A percentile compares a stretch with the other conserved stretches of the same genome.
These are phyloP conservation scores for Colletotrichum orbiculare DNA, from an alignment of 2,329 filamentous ascomycete genomes.

Conservation along the genomic window DNA sequence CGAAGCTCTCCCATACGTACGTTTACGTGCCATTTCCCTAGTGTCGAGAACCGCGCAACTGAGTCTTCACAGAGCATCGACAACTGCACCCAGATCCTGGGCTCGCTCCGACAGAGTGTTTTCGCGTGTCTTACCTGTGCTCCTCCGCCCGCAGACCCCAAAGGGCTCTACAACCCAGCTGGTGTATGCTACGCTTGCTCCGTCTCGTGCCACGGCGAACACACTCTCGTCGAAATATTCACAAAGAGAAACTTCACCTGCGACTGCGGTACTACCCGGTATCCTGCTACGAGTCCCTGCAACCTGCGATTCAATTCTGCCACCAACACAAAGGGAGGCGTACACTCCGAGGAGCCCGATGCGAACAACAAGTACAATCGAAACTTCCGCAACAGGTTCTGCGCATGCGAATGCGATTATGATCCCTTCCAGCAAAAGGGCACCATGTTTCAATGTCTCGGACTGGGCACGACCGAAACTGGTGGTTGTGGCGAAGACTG, in stretches of 20 bases:
- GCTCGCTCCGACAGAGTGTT: slow-evolving; percentile 85
- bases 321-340: slow-evolving; percentile 80
- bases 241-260: slow-evolving; percentile 95
- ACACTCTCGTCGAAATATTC: slow-evolving; percentile 95
- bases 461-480: slow-evolving; percentile 80
- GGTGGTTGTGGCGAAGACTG: slow-evolving; percentile 97
- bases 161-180: slow-evolving; percentile 76
- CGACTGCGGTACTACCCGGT: slow-evolving; percentile 90
- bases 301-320: slow-evolving; percentile 76
- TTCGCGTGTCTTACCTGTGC: slow-evolving; percentile 97
- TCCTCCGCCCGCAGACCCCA: slow-evolving; percentile 73
- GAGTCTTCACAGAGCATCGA: slow-evolving; percentile 79
- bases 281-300: slow-evolving; percentile 78
- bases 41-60: neutral
- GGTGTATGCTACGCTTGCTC: slow-evolving; percentile 97
- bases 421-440: slow-evolving; percentile 90
- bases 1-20: slow-evolving; percentile 91
- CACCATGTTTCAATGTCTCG: slow-evolving; percentile 98
- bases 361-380: slow-evolving; percentile 90
- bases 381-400: slow-evolving; percentile 94
- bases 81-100: slow-evolving; percentile 90
- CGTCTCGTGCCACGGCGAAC: slow-evolving; percentile 95
- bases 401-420: slow-evolving; percentile 88
- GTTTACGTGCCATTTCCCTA: slow-evolving; percentile 43
- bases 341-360: slow-evolving; percentile 79